phyloP scores from a whole-genome alignment of 179 eudicot species.

The Heliamphora pulchella region DNA sequence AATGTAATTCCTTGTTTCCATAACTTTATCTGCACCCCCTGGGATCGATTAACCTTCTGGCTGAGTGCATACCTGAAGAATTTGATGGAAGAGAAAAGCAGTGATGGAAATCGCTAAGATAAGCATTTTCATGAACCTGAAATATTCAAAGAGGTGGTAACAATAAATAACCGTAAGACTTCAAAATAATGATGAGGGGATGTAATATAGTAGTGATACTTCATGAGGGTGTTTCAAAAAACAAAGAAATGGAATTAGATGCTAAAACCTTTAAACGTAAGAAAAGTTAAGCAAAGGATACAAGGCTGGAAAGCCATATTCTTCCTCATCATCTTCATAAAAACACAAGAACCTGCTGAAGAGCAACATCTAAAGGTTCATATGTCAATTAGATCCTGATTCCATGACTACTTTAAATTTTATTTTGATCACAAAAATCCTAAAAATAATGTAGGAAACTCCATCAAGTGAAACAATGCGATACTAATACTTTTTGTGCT shows the following conservation, averaged over 20 bases:
- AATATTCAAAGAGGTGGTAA: constrained; percentile 20
- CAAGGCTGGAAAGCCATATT: no score
- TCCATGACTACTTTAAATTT: background rate
- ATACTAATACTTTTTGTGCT: no score
- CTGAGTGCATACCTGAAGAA: constrained; percentile 53
- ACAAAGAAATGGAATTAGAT: background rate
- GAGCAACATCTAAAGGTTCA: background rate
- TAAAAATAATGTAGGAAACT: background rate
- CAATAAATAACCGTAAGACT: background rate
- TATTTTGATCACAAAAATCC: background rate
- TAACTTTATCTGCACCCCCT: background rate
- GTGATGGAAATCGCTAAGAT: constrained; percentile 90
- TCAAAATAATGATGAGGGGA: background rate
- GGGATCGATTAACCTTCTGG: no score
- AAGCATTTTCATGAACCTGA: constrained; percentile 99
- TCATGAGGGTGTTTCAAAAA: background rate
- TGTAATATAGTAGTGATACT: background rate
- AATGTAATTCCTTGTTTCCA: background rate
- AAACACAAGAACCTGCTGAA: background rate
- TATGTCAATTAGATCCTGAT: background rate
- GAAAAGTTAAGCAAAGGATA: background rate
- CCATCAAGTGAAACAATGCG: background rate
- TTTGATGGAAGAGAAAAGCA: constrained; percentile 81
- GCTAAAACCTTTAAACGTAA: background rate
- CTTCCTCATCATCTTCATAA: background rate